These are phyloP conservation scores for Aspergillus funiculosus DNA, from an alignment of 495 filamentous ascomycete genomes.

Conservation along the genomic window DNA sequence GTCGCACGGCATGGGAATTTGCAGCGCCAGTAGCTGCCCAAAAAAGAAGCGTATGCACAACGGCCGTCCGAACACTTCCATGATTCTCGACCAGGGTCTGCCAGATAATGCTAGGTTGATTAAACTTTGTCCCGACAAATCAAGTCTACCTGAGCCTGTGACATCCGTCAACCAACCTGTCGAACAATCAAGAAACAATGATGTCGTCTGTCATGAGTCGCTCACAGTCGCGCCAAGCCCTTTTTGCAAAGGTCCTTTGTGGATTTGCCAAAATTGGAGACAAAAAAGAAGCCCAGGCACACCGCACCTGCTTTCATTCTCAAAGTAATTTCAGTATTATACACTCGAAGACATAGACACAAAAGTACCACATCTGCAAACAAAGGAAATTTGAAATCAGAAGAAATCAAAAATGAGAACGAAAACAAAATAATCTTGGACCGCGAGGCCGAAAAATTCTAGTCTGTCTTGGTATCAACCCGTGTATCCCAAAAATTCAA, in stretches of 20 bases:
- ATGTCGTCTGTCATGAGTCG: slow-evolving; percentile 11
- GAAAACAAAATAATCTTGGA: slow-evolving; percentile 30
- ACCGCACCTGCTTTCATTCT: slow-evolving; percentile 18
- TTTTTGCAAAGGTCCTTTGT: slow-evolving; percentile 12
- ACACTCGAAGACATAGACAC: slow-evolving; percentile 14
- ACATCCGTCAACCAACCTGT: slow-evolving; percentile 12
- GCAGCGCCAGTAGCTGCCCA: slow-evolving; percentile 27
- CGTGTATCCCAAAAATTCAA: slow-evolving; percentile 39
- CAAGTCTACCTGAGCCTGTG: slow-evolving; percentile 9
- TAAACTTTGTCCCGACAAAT: slow-evolving; percentile 16
- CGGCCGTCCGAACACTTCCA: slow-evolving; percentile 10
- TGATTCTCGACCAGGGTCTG: slow-evolving; percentile 22
- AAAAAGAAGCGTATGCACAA: slow-evolving; percentile 22
- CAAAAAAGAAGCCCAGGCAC: background rate
- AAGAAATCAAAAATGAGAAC: slow-evolving; percentile 15
- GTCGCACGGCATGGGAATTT: slow-evolving; percentile 22
- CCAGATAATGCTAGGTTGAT: slow-evolving; percentile 19
- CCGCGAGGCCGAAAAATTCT: slow-evolving; percentile 43
- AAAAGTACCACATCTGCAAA: slow-evolving; percentile 16
- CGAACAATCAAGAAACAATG: slow-evolving; percentile 14
- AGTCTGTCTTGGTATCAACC: slow-evolving; percentile 43
- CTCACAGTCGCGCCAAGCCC: slow-evolving; percentile 8
- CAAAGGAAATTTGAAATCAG: slow-evolving; percentile 14
- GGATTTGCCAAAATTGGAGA: slow-evolving; percentile 4
- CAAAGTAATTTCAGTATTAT: slow-evolving; percentile 14